Evolutionary conservation across 2,329 filamentous ascomycete genomes (phyloP).

Genomic region (Xylaria sp.): DNA sequence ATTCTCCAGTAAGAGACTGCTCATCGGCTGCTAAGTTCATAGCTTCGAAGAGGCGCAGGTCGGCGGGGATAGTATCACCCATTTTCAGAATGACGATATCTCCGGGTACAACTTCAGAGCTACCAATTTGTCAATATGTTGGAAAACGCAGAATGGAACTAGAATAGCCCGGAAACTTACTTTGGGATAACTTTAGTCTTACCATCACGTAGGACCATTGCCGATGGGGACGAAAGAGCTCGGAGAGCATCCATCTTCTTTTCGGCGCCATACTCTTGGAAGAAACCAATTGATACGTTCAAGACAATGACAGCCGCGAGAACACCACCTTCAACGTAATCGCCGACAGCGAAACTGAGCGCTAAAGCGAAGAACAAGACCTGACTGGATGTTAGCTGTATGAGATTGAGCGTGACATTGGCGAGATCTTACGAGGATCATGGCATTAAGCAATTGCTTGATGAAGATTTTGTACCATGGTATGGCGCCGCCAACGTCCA

Average conservation of each 20-base stretch:
- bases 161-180: conserved; percentile 47
- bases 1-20: conserved; percentile 77
- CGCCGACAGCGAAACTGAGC: conserved; percentile 68
- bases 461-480: conserved; percentile 74
- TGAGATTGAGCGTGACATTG: not conserved
- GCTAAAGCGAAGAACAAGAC: conserved; percentile 80
- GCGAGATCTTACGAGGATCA: conserved; percentile 67
- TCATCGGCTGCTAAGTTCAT: conserved; percentile 85
- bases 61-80: conserved; percentile 77
- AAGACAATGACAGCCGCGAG: conserved; percentile 70
- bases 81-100: conserved; percentile 71
- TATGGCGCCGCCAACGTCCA: conserved; percentile 71
- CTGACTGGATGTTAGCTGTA: conserved; percentile 57
- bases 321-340: conserved; percentile 71
- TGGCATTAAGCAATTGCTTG: conserved; percentile 77
- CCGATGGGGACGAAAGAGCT: conserved; percentile 67
- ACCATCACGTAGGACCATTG: conserved; percentile 65
- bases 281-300: conserved; percentile 72
- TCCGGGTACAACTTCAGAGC: conserved; percentile 71
- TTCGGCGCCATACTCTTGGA: conserved; percentile 68
- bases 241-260: conserved; percentile 70
- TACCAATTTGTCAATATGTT: conserved; percentile 39
- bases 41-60: conserved; percentile 71
- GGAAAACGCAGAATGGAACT: not conserved
- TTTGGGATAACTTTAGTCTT: conserved; percentile 62